phyloP scores from a whole-genome alignment of 1,284 basidiomycete species.

The Neotropicomus parvogracilis region DNA sequence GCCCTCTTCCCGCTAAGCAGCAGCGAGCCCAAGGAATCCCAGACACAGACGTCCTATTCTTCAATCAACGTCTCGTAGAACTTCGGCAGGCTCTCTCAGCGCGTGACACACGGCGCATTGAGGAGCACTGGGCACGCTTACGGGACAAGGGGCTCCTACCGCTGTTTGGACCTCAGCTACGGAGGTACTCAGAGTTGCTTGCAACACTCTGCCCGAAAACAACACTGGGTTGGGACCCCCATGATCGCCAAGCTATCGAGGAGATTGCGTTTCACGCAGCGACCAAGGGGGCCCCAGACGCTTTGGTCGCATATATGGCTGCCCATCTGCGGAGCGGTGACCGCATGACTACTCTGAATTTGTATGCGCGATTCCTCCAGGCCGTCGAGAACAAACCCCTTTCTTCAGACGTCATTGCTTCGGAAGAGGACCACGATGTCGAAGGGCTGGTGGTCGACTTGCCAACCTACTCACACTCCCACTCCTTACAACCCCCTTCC shows the following conservation, averaged over 20 bases:
- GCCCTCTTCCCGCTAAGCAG: constrained; percentile 1
- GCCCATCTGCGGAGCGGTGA: constrained; percentile 42
- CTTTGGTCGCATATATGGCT: constrained; percentile 50
- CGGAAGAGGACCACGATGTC: constrained; percentile 22
- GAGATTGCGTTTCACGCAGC: constrained; percentile 49
- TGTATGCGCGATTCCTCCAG: constrained; percentile 45
- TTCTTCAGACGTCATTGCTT: constrained; percentile 12
- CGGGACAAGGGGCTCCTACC: constrained; percentile 41
- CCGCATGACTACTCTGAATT: constrained; percentile 39
- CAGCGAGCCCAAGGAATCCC: constrained; percentile 21
- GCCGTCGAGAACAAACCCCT: constrained; percentile 25
- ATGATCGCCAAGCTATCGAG: constrained; percentile 35
- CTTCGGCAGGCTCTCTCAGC: constrained; percentile 37
- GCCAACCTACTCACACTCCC: constrained; percentile 11
- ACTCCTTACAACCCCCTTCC: constrained; percentile 30
- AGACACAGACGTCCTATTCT: constrained; percentile 34
- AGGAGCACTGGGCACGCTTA: constrained; percentile 44
- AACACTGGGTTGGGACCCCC: constrained; percentile 24
- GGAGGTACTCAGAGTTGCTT: constrained; percentile 39
- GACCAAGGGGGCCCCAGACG: constrained; percentile 40
- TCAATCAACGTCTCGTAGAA: constrained; percentile 35
- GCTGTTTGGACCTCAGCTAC: constrained; percentile 42
- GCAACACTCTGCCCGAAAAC: constrained; percentile 28
- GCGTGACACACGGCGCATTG: constrained; percentile 34
- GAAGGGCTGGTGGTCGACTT: constrained; percentile 23